These are phyloP conservation scores for Blastobotrys apis DNA, from an alignment of 1,139 yeast genomes.

Conservation along the genomic window DNA sequence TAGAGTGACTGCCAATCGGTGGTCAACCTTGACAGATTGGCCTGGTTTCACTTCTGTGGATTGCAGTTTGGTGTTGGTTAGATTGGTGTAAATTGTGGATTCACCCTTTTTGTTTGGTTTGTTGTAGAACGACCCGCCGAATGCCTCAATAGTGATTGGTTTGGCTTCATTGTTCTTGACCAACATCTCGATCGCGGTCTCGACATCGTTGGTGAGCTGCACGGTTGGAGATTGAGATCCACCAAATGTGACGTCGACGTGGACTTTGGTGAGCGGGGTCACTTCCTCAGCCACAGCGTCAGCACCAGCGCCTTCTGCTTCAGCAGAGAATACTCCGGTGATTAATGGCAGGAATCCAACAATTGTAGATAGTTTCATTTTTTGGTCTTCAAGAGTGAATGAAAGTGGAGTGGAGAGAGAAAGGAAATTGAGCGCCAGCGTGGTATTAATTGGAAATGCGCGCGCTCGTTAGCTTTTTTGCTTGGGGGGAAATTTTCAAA, in stretches of 20 bases:
- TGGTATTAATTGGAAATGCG: too few species aligned
- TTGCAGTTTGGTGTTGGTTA: slow-evolving; percentile 63
- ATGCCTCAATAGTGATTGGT: slow-evolving; percentile 58
- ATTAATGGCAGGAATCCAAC: slow-evolving; percentile 1
- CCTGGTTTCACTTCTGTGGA: slow-evolving; percentile 47
- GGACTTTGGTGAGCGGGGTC: slow-evolving; percentile 4
- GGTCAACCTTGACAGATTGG: slow-evolving; percentile 36
- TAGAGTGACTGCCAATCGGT: slow-evolving; percentile 42
- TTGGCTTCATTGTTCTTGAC: slow-evolving; percentile 56
- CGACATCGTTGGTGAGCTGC: slow-evolving; percentile 46
- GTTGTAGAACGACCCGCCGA: slow-evolving; percentile 66
- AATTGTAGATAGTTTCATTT: slow-evolving; percentile 10
- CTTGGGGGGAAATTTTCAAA: too few species aligned
- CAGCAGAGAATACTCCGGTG: slow-evolving; percentile 4
- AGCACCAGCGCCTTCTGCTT: neutral
- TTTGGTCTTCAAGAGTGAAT: too few species aligned
- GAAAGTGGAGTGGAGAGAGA: too few species aligned
- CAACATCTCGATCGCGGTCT: slow-evolving; percentile 50
- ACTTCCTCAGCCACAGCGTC: slow-evolving; percentile 3
- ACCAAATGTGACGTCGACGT: slow-evolving; percentile 13
- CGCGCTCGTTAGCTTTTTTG: too few species aligned
- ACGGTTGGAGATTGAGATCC: slow-evolving; percentile 9
- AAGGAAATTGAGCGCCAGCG: too few species aligned
- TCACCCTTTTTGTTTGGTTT: slow-evolving; percentile 41
- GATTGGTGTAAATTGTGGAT: slow-evolving; percentile 45